A percentile compares a stretch with the other conserved stretches of the same genome.
phyloP scores from a whole-genome alignment of 1,139 yeast genomes.

The Hyphopichia khmerensis region DNA sequence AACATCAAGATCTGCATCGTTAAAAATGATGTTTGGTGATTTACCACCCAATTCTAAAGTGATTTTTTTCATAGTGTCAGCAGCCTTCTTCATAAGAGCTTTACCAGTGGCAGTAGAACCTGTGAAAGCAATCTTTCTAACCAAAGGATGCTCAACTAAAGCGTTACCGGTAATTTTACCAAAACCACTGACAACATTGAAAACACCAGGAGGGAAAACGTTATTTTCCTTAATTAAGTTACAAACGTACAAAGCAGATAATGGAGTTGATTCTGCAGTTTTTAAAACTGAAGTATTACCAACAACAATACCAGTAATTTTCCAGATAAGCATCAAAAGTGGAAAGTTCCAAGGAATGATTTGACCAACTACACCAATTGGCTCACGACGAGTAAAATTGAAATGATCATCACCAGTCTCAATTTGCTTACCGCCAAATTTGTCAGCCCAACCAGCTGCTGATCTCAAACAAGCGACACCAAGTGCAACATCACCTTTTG shows the following conservation, averaged over 20 bases:
- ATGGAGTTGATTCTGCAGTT: constrained; percentile 35
- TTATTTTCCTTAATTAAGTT: constrained; percentile 28
- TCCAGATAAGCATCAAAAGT: constrained; percentile 37
- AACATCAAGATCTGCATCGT: constrained; percentile 31
- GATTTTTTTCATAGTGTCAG: constrained; percentile 32
- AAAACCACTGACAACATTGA: constrained; percentile 32
- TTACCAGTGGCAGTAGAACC: constrained; percentile 38
- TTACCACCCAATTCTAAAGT: constrained; percentile 38
- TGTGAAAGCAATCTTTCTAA: constrained; percentile 36
- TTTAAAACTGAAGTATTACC: constrained; percentile 36
- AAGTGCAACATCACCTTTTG: constrained; percentile 46
- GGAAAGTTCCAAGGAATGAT: constrained; percentile 43
- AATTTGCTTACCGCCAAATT: constrained; percentile 59
- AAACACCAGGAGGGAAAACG: constrained; percentile 32
- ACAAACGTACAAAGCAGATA: constrained; percentile 32
- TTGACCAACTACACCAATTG: constrained; percentile 39
- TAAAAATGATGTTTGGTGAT: constrained; percentile 31
- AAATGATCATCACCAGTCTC: constrained; percentile 52
- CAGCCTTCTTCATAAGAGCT: constrained; percentile 31
- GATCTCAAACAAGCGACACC: constrained; percentile 54
- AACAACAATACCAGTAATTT: constrained; percentile 34
- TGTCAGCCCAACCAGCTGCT: constrained; percentile 75
- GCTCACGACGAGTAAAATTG: constrained; percentile 31
- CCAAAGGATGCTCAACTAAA: constrained; percentile 27
- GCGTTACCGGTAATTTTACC: constrained; percentile 33